A percentile compares a stretch with the other conserved stretches of the same genome.
Evolutionary conservation across 768 basidiomycete genomes (phyloP).

Genomic region (Coprinopsis strossmayeri): DNA sequence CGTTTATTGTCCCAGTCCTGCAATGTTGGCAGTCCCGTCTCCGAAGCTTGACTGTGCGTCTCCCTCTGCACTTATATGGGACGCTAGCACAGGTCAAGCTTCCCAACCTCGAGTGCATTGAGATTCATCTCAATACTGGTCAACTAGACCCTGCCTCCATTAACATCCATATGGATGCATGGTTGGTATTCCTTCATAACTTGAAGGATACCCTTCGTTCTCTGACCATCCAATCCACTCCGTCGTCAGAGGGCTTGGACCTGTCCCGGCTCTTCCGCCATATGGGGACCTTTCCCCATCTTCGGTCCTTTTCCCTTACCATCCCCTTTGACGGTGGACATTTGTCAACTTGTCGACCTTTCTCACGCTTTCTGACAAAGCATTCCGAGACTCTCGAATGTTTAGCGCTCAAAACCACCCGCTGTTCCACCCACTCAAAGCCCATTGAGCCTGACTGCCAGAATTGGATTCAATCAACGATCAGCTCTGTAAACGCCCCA

Average conservation of each 20-base stretch:
- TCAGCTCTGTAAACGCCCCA: slow-evolving; percentile 21
- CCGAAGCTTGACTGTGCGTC: slow-evolving; percentile 27
- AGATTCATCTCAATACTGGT: slow-evolving; percentile 29
- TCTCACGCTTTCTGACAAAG: slow-evolving; percentile 29
- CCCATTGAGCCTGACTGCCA: slow-evolving; percentile 22
- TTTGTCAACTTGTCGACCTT: slow-evolving; percentile 24
- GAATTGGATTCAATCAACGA: slow-evolving; percentile 36
- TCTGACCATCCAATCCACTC: slow-evolving; percentile 29
- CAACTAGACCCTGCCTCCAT: slow-evolving; percentile 23
- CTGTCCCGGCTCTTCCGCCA: slow-evolving; percentile 29
- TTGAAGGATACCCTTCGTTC: slow-evolving; percentile 30
- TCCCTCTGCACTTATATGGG: slow-evolving; percentile 31
- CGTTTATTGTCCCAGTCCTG: slow-evolving; percentile 31
- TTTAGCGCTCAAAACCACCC: slow-evolving; percentile 28
- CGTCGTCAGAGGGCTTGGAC: slow-evolving; percentile 31
- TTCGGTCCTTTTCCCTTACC: slow-evolving; percentile 31
- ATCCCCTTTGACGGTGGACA: slow-evolving; percentile 41
- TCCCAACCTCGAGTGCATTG: slow-evolving; percentile 27
- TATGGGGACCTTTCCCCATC: slow-evolving; percentile 32
- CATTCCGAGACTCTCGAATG: slow-evolving; percentile 29
- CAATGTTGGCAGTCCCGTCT: slow-evolving; percentile 25
- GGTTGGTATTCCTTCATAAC: slow-evolving; percentile 33
- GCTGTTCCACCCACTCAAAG: slow-evolving; percentile 17
- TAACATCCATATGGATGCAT: slow-evolving; percentile 30
- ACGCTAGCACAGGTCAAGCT: slow-evolving; percentile 27